Evolutionary conservation across 306 rosid genomes (phyloP).

Genomic region (Ormosia semicastrata): DNA sequence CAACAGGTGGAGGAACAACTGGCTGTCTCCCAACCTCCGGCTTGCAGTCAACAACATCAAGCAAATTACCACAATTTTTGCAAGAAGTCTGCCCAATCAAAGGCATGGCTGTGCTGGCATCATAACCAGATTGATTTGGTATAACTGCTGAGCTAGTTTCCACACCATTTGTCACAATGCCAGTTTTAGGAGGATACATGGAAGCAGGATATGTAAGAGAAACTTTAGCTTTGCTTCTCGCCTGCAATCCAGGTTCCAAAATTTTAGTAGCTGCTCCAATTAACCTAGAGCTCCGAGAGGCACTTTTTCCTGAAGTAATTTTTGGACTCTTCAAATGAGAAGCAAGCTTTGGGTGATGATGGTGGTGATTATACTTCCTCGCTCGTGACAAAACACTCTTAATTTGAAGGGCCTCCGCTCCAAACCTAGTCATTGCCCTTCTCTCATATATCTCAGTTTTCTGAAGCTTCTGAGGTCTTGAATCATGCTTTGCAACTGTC

Average conservation of each 20-base stretch:
- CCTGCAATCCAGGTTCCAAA: conserved; percentile 86
- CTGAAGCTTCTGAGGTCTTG: conserved; percentile 88
- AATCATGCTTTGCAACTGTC: conserved; percentile 53
- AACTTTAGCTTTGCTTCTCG: conserved; percentile 47
- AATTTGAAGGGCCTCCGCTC: conserved; percentile 71
- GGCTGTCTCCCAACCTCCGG: conserved; percentile 38
- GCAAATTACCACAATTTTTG: conserved; percentile 59
- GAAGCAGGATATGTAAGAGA: conserved; percentile 54
- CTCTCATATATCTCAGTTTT: conserved; percentile 57
- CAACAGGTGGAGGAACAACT: conserved; percentile 23
- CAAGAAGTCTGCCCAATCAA: conserved; percentile 62
- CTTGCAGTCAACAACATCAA: conserved; percentile 46
- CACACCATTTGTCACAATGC: conserved; percentile 20
- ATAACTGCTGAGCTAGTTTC: conserved; percentile 23
- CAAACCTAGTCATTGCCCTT: conserved; percentile 65
- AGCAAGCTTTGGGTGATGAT: conserved; percentile 57
- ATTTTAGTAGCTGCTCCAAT: conserved; percentile 84
- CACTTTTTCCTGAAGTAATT: conserved; percentile 51
- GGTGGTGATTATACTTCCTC: conserved; percentile 42
- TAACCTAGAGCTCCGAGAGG: conserved; percentile 65
- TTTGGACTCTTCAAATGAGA: conserved; percentile 69
- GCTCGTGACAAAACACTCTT: conserved; percentile 72
- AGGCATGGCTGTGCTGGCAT: conserved; percentile 31
- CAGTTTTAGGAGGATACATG: conserved; percentile 30
- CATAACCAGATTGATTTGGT: conserved; percentile 35